Percentiles rank a stretch among this genome's conserved stretches.
These are phyloP conservation scores for Naganishia albida DNA, from an alignment of 1,284 basidiomycete genomes.

Conservation along the genomic window DNA sequence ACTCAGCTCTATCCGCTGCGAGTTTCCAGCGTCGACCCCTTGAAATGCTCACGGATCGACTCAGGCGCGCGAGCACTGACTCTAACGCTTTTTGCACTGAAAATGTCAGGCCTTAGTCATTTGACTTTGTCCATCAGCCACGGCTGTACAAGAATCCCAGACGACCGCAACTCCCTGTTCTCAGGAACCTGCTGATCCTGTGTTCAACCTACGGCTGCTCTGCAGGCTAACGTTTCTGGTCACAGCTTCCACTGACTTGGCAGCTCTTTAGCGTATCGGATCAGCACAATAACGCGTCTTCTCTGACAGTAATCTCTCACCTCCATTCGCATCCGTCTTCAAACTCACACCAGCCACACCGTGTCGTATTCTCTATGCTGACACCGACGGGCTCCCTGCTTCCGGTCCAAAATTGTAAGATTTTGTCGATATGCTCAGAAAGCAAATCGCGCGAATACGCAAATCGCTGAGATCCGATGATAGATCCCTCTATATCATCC, in stretches of 20 bases:
- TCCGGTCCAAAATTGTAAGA: conserved; percentile 75
- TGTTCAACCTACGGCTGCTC: conserved; percentile 1
- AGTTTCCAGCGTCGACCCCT: no score
- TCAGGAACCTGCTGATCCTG: not conserved
- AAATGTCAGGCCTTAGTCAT: no score
- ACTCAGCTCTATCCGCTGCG: no score
- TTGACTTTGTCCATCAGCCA: no score
- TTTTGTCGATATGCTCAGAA: conserved; percentile 61
- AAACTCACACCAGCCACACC: conserved; percentile 83
- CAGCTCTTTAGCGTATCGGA: not conserved
- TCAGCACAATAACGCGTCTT: not conserved
- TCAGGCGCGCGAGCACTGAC: no score
- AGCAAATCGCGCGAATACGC: conserved; percentile 62
- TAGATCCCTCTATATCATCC: conserved; percentile 37
- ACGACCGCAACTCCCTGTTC: no score
- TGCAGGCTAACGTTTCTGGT: conserved; percentile 4
- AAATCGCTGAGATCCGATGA: conserved; percentile 71
- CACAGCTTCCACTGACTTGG: conserved; percentile 16
- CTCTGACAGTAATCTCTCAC: not conserved
- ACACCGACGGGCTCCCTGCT: conserved; percentile 68
- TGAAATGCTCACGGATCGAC: no score
- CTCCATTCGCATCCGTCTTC: conserved; percentile 74
- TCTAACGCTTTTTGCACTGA: no score
- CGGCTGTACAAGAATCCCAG: no score
- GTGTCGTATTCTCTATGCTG: conserved; percentile 60